Percentiles rank a stretch among this genome's conserved stretches.
These are phyloP conservation scores for Boletus eberwhitei DNA, from an alignment of 768 basidiomycete species.

Conservation along the genomic window DNA sequence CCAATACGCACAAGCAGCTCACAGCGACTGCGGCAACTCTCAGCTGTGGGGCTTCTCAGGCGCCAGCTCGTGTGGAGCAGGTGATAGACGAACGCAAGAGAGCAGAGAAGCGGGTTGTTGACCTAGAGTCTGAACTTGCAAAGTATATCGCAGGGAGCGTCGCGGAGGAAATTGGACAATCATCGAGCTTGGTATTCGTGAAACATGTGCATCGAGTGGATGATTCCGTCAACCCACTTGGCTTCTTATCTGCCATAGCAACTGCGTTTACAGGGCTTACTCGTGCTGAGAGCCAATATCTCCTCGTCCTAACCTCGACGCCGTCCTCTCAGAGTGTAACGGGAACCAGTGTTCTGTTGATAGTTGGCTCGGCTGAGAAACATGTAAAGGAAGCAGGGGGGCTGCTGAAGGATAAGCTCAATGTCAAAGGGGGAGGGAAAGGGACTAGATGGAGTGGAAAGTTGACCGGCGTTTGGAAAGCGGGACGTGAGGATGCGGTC, in stretches of 20 bases:
- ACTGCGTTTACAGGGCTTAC: constrained; percentile 38
- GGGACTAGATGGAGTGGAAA: constrained; percentile 77
- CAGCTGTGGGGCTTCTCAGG: constrained; percentile 63
- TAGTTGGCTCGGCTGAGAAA: constrained; percentile 59
- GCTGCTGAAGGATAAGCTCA: constrained; percentile 51
- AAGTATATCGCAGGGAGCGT: constrained; percentile 43
- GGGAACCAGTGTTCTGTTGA: constrained; percentile 53
- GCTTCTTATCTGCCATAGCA: constrained; percentile 57
- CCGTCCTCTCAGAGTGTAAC: constrained; percentile 50
- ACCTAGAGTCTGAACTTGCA: constrained; percentile 67
- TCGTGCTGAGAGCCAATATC: constrained; percentile 31
- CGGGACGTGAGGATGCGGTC: constrained; percentile 17
- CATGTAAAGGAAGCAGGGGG: constrained; percentile 59
- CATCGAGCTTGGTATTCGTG: constrained; percentile 32
- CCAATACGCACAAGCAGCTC: constrained; percentile 54
- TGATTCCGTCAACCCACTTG: constrained; percentile 55
- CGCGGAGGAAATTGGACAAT: constrained; percentile 34
- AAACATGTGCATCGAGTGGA: constrained; percentile 58
- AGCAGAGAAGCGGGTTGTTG: constrained; percentile 63
- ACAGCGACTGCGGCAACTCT: constrained; percentile 55
- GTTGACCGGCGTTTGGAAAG: constrained; percentile 44
- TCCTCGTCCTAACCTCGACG: constrained; percentile 60
- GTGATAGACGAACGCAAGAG: constrained; percentile 65
- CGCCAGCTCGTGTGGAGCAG: constrained; percentile 65
- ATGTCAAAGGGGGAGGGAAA: constrained; percentile 76